These are phyloP conservation scores for Nakazawaea peltata DNA, from an alignment of 805 yeast species.

Conservation along the genomic window DNA sequence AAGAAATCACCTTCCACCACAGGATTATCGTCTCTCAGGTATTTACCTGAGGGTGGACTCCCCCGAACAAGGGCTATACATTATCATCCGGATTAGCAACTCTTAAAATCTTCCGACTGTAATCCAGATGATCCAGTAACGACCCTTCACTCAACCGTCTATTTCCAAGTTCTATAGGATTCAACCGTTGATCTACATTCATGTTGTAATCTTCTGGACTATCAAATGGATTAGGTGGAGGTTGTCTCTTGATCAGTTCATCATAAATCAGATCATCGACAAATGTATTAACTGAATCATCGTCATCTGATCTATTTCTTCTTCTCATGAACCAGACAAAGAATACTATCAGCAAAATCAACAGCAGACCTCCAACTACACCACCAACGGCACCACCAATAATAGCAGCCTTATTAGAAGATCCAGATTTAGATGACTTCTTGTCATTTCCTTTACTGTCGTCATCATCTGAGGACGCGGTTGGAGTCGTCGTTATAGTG, in stretches of 20 bases:
- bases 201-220: conserved; percentile 44
- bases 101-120: conserved; percentile 69
- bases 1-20: no score
- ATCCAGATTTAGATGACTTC: neutral
- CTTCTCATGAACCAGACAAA: conserved; percentile 29
- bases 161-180: conserved; percentile 74
- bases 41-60: neutral
- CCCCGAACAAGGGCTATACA: conserved; percentile 3
- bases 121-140: conserved; percentile 79
- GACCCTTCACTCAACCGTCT: conserved; percentile 82
- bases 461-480: conserved; percentile 17
- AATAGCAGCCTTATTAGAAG: conserved; percentile 23
- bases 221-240: conserved; percentile 50
- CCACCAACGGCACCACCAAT: conserved; percentile 31
- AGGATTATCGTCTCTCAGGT: neutral
- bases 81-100: conserved; percentile 83
- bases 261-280: conserved; percentile 50
- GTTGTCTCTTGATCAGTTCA: conserved; percentile 46
- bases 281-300: conserved; percentile 26
- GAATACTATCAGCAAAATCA: conserved; percentile 21
- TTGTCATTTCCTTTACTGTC: neutral
- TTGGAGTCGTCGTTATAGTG: conserved; percentile 15
- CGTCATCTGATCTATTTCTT: conserved; percentile 22
- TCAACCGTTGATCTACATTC: conserved; percentile 51
- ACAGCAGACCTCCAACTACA: conserved; percentile 19